Percentiles rank a stretch among this genome's conserved stretches.
phyloP scores from a whole-genome alignment of 2,329 filamentous ascomycete species.

The Penicillium sp. region DNA sequence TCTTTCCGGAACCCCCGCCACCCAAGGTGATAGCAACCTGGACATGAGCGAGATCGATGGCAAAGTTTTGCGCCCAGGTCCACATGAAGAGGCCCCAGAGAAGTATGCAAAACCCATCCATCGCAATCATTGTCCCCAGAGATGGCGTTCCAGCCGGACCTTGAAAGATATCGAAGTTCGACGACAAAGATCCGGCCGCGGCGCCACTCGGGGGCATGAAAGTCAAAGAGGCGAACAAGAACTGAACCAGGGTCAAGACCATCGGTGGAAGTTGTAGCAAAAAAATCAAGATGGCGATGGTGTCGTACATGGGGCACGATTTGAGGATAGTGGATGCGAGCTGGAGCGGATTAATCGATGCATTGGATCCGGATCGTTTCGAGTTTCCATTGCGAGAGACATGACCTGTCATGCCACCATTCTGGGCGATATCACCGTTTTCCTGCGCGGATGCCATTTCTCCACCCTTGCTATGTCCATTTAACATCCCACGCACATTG shows the following conservation, averaged over 20 bases:
- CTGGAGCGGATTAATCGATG: conserved; percentile 68
- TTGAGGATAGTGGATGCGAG: conserved; percentile 82
- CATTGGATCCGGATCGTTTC: conserved; percentile 36
- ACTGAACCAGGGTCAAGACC: conserved; percentile 83
- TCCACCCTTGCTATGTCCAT: conserved; percentile 37
- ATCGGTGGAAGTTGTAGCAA: conserved; percentile 88
- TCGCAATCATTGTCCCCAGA: conserved; percentile 75
- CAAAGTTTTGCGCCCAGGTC: conserved; percentile 81
- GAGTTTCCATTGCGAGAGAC: conserved; percentile 33
- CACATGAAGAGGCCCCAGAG: conserved; percentile 80
- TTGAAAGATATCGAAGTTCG: conserved; percentile 88
- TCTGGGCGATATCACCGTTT: conserved; percentile 31
- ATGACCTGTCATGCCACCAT: conserved; percentile 30
- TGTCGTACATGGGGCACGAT: conserved; percentile 88
- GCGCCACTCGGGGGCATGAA: conserved; percentile 82
- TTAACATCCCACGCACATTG: conserved; percentile 35
- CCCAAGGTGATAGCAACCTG: conserved; percentile 90
- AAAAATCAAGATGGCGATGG: conserved; percentile 93
- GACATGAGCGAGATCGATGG: conserved; percentile 85
- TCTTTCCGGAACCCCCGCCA: conserved; percentile 62
- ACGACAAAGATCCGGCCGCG: conserved; percentile 70
- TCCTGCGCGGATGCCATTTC: conserved; percentile 38
- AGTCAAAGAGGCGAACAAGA: conserved; percentile 87
- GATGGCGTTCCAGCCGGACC: conserved; percentile 82
- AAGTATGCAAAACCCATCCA: conserved; percentile 78